Base-by-base conservation (phyloP, 108 stramenopile species). In the Licmophora abbreviata region DNA sequence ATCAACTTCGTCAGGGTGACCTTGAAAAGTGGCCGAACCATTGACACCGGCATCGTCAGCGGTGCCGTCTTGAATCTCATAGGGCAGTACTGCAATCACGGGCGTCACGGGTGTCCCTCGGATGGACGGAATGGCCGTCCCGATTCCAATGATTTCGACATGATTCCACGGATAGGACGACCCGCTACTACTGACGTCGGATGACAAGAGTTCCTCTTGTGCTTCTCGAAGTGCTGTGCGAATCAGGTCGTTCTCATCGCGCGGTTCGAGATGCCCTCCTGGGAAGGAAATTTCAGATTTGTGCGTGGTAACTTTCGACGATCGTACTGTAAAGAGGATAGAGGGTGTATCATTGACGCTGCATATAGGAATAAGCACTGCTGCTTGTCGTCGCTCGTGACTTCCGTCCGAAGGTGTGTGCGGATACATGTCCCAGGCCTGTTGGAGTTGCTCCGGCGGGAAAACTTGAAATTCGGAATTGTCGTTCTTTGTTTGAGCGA, bases 291-390 rank as follows among this genome's bases (percentile, higher is more conserved):
- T 77, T 55, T 95, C 83, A 15, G 75, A 73, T 17, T 83, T 84
- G 69, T 93, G 90, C 3, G 68, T 50, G 26, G 69, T 68, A 14
- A 95, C 38, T 31, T 66, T 60, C 3, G 55, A 43, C 2, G 94
- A 83, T 56, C 94, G 71, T 33, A 67, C 67, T 18, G 89, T 92
- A 64, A 93, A 95, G 37, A 95, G 61, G 30, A 95, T 51, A 11
- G 90, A 92, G 6, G 90, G 83, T 17, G 61, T 59, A 4, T 80
- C 86, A 14, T 79, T 60, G 7, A 77, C 82, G 29, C 69, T 82
- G 44, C 85, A 79, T 9, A 95, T 49, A 3, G 91, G 87, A 1
- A 95, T 69, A 30, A 95, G 54, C 7, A 95, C 79, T 6, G 88
- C 83, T 0, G 94, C 91, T 53, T 73, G n/a, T n/a, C n/a, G n/a